These are phyloP conservation scores for Clonostachys solani DNA, from an alignment of 2,329 filamentous ascomycete genomes.

Conservation along the genomic window DNA sequence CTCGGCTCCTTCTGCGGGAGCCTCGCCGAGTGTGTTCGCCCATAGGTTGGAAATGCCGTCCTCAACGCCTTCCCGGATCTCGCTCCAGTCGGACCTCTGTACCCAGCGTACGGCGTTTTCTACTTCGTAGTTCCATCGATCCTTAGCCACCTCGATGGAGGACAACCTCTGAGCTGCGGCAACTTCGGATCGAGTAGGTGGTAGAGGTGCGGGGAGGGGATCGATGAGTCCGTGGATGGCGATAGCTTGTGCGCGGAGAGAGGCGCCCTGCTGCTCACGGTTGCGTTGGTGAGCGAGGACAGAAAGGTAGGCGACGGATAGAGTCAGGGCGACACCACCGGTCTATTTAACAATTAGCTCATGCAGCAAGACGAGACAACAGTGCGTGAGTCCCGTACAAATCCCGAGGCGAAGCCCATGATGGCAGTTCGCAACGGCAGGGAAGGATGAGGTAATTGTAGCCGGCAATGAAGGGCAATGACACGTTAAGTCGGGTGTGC, in stretches of 20 bases:
- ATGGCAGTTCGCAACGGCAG: not conserved
- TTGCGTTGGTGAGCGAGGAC: slow-evolving; percentile 66
- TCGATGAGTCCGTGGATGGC: slow-evolving; percentile 49
- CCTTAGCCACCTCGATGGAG: slow-evolving; percentile 65
- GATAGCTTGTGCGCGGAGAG: slow-evolving; percentile 52
- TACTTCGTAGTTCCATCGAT: slow-evolving; percentile 74
- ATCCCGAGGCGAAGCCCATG: slow-evolving; percentile 73
- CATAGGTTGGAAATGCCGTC: slow-evolving; percentile 38
- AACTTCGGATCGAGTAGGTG: slow-evolving; percentile 45
- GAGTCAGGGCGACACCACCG: slow-evolving; percentile 71
- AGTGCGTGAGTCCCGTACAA: slow-evolving; percentile 47
- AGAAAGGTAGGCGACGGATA: slow-evolving; percentile 68
- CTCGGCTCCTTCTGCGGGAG: slow-evolving; percentile 18
- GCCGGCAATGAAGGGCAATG: not conserved
- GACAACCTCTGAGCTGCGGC: slow-evolving; percentile 47
- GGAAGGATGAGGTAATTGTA: slow-evolving; percentile 19
- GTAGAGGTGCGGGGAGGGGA: slow-evolving; percentile 35
- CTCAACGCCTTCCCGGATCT: slow-evolving; percentile 56
- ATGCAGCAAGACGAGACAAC: not conserved
- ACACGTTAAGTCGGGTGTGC: no score
- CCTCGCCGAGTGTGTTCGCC: slow-evolving; percentile 28
- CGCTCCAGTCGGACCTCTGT: slow-evolving; percentile 62
- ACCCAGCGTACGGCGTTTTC: slow-evolving; percentile 62
- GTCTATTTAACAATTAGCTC: slow-evolving; percentile 40
- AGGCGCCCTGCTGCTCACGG: slow-evolving; percentile 53